A percentile compares a stretch with the other conserved stretches of the same genome.
These are phyloP conservation scores for Geotrichum citri-aurantii DNA, from an alignment of 1,139 yeast species.

Conservation along the genomic window DNA sequence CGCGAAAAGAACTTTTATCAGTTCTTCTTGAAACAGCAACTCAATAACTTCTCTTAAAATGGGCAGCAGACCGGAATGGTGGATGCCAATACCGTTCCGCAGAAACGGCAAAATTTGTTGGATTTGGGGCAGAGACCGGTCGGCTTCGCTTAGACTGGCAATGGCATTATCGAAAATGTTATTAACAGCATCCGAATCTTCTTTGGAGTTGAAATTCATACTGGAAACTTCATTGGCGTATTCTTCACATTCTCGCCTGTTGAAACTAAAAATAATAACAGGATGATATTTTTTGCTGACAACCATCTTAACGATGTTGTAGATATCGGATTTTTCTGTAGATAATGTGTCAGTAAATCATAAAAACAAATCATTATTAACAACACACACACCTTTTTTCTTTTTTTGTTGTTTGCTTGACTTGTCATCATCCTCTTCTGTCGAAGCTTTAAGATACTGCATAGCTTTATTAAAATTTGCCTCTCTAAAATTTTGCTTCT, in stretches of 20 bases:
- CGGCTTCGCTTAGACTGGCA: constrained; percentile 78
- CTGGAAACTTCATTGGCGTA: constrained; percentile 93
- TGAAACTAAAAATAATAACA: constrained; percentile 93
- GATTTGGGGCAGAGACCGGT: constrained; percentile 89
- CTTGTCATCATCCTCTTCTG: constrained; percentile 69
- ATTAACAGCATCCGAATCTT: constrained; percentile 82
- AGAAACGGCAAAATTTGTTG: constrained; percentile 82
- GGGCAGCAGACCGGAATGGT: constrained; percentile 94
- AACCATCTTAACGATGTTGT: constrained; percentile 95
- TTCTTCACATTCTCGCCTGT: constrained; percentile 93
- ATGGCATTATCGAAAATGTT: constrained; percentile 89
- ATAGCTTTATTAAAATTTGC: constrained; percentile 97
- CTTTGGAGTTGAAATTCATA: constrained; percentile 85
- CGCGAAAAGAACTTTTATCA: constrained; percentile 88
- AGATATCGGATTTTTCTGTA: constrained; percentile 57
- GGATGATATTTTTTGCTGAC: constrained; percentile 95
- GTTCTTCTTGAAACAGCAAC: constrained; percentile 93
- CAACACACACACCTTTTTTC: constrained; percentile 46
- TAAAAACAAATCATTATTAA: not conserved
- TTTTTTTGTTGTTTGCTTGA: constrained; percentile 41
- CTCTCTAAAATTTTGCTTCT: constrained; percentile 91
- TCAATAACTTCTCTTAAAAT: constrained; percentile 95
- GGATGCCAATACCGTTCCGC: constrained; percentile 95
- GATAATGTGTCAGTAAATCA: not conserved
- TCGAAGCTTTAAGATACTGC: constrained; percentile 79